These are phyloP conservation scores for Calonectria hawksworthii DNA, from an alignment of 2,329 filamentous ascomycete genomes.

Conservation along the genomic window DNA sequence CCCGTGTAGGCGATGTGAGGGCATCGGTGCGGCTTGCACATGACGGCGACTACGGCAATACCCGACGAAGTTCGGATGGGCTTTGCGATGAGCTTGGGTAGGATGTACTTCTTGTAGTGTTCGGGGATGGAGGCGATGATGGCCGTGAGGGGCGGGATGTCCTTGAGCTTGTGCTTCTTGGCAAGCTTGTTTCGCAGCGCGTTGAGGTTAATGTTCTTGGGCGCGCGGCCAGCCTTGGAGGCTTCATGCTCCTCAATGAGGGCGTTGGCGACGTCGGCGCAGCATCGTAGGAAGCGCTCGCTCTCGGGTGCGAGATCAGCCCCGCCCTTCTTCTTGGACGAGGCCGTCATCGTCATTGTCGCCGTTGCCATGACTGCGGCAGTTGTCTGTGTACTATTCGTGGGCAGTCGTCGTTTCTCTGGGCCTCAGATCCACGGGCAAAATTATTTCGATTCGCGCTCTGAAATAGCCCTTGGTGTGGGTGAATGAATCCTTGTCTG, in stretches of 20 bases:
- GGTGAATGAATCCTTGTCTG: slow-evolving; percentile 37
- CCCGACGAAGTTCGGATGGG: slow-evolving; percentile 96
- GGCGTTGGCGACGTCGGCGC: slow-evolving; percentile 93
- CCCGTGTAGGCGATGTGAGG: slow-evolving; percentile 98
- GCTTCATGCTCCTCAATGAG: slow-evolving; percentile 96
- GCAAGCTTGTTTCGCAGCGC: slow-evolving; percentile 86
- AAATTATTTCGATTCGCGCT: neutral
- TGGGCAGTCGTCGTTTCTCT: neutral
- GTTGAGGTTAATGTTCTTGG: slow-evolving; percentile 94
- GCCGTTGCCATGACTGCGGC: slow-evolving; percentile 56
- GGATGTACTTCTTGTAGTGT: slow-evolving; percentile 99
- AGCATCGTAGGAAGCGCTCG: slow-evolving; percentile 93
- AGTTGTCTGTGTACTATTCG: neutral
- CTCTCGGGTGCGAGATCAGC: slow-evolving; percentile 89
- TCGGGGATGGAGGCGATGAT: slow-evolving; percentile 99
- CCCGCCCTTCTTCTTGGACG: slow-evolving; percentile 78
- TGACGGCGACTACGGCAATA: slow-evolving; percentile 97
- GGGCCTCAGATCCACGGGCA: neutral
- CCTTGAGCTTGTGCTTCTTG: slow-evolving; percentile 92
- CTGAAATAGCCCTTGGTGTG: slow-evolving; percentile 17
- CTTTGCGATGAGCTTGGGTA: slow-evolving; percentile 96
- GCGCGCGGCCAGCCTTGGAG: slow-evolving; percentile 79
- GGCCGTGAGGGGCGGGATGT: slow-evolving; percentile 91
- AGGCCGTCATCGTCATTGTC: slow-evolving; percentile 77
- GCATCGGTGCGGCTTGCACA: slow-evolving; percentile 99